Percentiles rank a stretch among this genome's conserved stretches.
Conservation (phyloP, 2,329 filamentous ascomycete species). For the Colletotrichum tropicale region DNA sequence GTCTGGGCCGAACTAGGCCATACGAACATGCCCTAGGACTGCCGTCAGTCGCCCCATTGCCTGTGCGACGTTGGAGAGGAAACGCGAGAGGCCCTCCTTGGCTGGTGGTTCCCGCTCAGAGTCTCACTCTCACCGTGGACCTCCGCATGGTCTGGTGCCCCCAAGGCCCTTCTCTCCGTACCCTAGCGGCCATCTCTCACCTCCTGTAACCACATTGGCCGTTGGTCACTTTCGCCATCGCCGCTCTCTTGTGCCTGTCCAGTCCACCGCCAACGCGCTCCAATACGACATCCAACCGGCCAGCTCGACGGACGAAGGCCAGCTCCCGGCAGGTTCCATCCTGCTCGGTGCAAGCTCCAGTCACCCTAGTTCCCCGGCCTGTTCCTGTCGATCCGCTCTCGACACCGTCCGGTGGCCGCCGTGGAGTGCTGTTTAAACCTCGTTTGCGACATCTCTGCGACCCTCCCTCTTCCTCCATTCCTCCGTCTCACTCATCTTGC, state of each 20-base stretch:
- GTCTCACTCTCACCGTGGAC: neutral
- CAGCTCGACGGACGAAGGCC: neutral
- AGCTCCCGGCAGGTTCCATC: constrained; percentile 16
- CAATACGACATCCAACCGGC: constrained; percentile 10
- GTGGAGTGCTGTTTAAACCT: constrained; percentile 14
- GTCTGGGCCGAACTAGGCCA: constrained; percentile 3
- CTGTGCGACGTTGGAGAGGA: constrained; percentile 20
- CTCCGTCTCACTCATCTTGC: neutral
- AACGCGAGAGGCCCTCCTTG: neutral
- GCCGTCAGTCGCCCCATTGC: constrained; percentile 18
- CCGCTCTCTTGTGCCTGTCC: neutral
- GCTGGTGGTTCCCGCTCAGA: neutral
- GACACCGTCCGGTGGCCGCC: neutral
- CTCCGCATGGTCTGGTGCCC: neutral
- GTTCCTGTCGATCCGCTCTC: constrained; percentile 13
- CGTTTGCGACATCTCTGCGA: constrained; percentile 8
- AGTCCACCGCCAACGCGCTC: neutral
- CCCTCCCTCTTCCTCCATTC: neutral
- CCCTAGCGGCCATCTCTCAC: neutral
- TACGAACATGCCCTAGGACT: neutral
- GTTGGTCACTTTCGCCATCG: constrained; percentile 2
- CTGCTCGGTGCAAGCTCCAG: neutral
- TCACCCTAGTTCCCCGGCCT: neutral
- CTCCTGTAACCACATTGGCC: neutral
- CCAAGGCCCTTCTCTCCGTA: neutral